Evolutionary conservation across 129 eudicot genomes (phyloP), one percentile per base, ranked within the genome.

Genomic region (Ambrosia trifida): DNA sequence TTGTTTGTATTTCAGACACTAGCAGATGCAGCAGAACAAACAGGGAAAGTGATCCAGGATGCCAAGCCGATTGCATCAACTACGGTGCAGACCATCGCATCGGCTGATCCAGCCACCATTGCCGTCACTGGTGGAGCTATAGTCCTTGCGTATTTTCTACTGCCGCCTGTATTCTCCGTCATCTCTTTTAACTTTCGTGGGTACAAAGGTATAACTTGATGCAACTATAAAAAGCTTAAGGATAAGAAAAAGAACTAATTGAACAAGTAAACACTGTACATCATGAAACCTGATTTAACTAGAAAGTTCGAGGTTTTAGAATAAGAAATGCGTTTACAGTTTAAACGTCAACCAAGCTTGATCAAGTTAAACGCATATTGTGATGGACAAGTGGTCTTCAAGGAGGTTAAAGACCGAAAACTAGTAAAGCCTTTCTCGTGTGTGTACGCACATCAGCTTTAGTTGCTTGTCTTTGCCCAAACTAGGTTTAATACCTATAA

Each of bases 41-140:
- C 95, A 8, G 81, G 90, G 36, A 89, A 82, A 72, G 89, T 86
- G 69, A 83, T 92, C 64, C 91, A 83, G 64, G 95, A 72, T 0
- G 99, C 91, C 24, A 81, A 75, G 68, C 99, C 97, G 24, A 76
- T 94, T 41, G 99, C 96, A n/a, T 84, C 95, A 16, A 83, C 95
- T 14, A 89, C 96, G 56, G 83, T 85, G 4, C 79, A 93, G 69
- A 80, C 96, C 69, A 87, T 94, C 78, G 76, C 92, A 11, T 80
- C 91, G 18, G 87, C 95, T 12, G 93, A 87, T 30, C 99, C 99
- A 3, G 76, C 69, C 64, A 72, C 86, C 51, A 76, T 94, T 64
- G 88, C 81, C 18, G 93, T 82, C 50, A 70, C 89, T 38, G 98
- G 91, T 40, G 96, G 97, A 43, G 93, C 70, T 43, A 68, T 94